Conservation (phyloP, 306 rosid genomes). For the Pachyrhizus erosus region DNA sequence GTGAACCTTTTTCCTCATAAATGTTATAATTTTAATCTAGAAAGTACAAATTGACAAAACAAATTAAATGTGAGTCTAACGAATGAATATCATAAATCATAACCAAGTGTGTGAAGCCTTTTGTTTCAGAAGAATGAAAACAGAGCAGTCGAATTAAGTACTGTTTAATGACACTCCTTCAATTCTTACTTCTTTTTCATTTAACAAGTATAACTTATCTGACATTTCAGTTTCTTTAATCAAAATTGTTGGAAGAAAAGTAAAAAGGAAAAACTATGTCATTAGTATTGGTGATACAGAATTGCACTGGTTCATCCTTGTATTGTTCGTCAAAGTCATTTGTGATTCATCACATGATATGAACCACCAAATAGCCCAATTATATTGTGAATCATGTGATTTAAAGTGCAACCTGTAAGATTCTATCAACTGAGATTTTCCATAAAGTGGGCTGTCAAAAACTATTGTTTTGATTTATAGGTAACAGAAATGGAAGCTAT, state of each 20-base stretch:
- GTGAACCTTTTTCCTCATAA: neutral
- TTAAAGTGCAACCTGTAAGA: neutral
- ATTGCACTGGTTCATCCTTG: neutral
- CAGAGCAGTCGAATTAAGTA: neutral
- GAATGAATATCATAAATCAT: neutral
- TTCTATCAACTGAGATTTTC: neutral
- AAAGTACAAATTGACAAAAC: neutral
- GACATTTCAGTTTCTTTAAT: neutral
- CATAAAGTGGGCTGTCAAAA: neutral
- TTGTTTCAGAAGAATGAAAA: neutral
- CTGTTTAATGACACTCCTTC: neutral
- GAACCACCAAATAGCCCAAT: neutral
- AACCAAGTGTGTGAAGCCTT: neutral
- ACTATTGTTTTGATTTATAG: slow-evolving; percentile 51
- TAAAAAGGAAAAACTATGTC: neutral
- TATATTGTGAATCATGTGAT: neutral
- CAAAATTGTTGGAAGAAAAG: neutral
- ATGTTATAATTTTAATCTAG: neutral
- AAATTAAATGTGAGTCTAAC: neutral
- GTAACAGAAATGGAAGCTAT: slow-evolving; percentile 92
- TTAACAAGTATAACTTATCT: neutral
- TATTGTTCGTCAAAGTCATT: neutral
- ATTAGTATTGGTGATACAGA: neutral
- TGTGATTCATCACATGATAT: neutral
- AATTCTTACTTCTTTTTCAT: neutral